Conservation (phyloP, 2,329 filamentous ascomycete genomes). For the Fonsecaea pugnacius region DNA sequence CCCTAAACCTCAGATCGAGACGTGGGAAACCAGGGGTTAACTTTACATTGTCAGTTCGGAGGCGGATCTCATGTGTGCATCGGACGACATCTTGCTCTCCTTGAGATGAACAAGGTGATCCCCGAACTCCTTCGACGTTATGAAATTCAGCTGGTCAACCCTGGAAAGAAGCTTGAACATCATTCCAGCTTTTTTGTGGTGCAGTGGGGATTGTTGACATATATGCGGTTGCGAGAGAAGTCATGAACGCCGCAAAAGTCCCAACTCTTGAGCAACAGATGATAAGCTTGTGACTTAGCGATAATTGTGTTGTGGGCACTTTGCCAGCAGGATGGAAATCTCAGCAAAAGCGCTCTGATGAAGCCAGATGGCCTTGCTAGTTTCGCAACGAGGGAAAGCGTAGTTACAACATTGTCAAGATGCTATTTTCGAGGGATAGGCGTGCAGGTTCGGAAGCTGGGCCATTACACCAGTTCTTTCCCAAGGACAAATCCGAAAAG, state of each 20-base stretch:
- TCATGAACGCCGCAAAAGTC: background rate
- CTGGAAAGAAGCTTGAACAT: constrained; percentile 56
- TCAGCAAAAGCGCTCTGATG: background rate
- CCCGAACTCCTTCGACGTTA: constrained; percentile 61
- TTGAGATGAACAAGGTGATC: constrained; percentile 65
- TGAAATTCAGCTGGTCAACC: constrained; percentile 58
- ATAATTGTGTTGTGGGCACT: background rate
- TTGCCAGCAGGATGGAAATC: background rate
- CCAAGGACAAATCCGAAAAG: too few species aligned
- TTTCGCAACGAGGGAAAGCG: background rate
- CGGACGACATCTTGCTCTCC: constrained; percentile 58
- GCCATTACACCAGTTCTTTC: too few species aligned
- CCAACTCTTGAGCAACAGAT: background rate
- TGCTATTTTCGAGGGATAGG: too few species aligned
- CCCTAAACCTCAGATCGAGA: background rate
- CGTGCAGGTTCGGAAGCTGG: too few species aligned
- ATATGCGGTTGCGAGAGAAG: constrained; percentile 45
- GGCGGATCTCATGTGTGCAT: constrained; percentile 61
- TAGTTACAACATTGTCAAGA: background rate
- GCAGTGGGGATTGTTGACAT: constrained; percentile 61
- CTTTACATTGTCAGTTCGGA: constrained; percentile 48
- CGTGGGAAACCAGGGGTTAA: background rate
- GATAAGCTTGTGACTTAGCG: background rate
- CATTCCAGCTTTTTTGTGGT: constrained; percentile 65
- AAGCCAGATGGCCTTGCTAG: background rate